Conservation (phyloP, 441 rosid species). For the Erodium texanum region DNA sequence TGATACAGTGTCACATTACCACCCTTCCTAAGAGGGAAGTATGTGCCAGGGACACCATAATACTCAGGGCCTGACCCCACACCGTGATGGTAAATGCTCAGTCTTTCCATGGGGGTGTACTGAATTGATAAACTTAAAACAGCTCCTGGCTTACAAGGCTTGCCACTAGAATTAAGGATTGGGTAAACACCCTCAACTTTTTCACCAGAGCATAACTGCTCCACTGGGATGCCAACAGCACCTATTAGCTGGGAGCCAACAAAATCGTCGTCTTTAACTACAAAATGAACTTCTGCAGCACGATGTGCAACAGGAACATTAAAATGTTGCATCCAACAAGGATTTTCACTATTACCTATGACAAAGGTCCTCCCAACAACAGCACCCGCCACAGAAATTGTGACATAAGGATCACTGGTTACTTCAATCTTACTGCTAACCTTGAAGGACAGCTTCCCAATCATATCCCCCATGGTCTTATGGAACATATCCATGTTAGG, state of each 20-base stretch:
- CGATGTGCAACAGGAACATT: constrained; percentile 78
- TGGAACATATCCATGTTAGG: constrained; percentile 97
- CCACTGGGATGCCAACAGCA: constrained; percentile 61
- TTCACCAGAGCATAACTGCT: constrained; percentile 52
- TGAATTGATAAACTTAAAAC: constrained; percentile 59
- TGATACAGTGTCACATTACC: constrained; percentile 80
- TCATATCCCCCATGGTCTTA: constrained; percentile 61
- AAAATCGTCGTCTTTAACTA: constrained; percentile 86
- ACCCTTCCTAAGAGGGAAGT: constrained; percentile 89
- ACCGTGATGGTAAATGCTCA: constrained; percentile 59
- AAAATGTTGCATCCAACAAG: constrained; percentile 85
- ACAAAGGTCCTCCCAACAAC: constrained; percentile 76
- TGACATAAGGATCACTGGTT: constrained; percentile 92
- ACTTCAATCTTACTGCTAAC: constrained; percentile 41
- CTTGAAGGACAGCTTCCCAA: constrained; percentile 36
- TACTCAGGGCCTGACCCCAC: constrained; percentile 85
- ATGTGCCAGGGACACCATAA: constrained; percentile 83
- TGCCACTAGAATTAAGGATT: constrained; percentile 46
- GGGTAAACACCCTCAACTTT: constrained; percentile 61
- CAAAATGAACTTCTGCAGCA: constrained; percentile 74
- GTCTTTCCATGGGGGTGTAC: constrained; percentile 56
- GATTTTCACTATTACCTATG: constrained; percentile 71
- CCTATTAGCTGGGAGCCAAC: constrained; percentile 89
- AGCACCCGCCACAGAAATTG: constrained; percentile 50
- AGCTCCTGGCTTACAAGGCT: constrained; percentile 84